These are phyloP conservation scores for Polychytrium aggregatum DNA, from an alignment of 192 early-diverging fungal species.

Conservation along the genomic window DNA sequence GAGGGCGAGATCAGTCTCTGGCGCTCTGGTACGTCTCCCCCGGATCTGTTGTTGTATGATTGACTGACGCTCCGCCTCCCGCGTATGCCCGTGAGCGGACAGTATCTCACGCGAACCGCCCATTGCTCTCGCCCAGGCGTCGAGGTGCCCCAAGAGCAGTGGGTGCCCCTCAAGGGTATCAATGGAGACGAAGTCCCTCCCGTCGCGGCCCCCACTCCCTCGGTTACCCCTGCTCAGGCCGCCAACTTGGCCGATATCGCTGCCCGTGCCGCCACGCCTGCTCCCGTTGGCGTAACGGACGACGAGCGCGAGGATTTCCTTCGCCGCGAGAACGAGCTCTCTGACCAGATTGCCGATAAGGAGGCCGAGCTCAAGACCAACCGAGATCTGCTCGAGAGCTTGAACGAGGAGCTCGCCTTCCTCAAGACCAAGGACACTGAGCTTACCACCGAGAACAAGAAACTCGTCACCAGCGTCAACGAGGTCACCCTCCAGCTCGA, in stretches of 20 bases:
- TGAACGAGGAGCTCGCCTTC: conserved; percentile 65
- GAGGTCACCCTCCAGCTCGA: conserved; percentile 78
- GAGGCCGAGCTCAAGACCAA: conserved; percentile 65
- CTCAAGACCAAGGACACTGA: conserved; percentile 47
- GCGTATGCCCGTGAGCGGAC: neutral
- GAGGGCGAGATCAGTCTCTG: conserved; percentile 85
- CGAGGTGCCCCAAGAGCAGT: conserved; percentile 22
- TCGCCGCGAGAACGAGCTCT: conserved; percentile 89
- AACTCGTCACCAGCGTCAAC: conserved; percentile 53
- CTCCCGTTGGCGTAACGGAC: conserved; percentile 41
- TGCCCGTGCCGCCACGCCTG: neutral
- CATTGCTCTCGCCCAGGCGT: too few species aligned
- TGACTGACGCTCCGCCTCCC: neutral
- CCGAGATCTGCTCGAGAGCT: conserved; percentile 39
- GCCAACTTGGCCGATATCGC: conserved; percentile 2
- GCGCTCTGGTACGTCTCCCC: conserved; percentile 59
- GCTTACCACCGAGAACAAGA: conserved; percentile 55
- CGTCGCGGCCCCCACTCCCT: conserved; percentile 1
- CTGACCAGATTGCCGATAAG: conserved; percentile 85
- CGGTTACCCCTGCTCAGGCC: too few species aligned
- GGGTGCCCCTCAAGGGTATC: conserved; percentile 16
- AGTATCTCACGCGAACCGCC: too few species aligned
- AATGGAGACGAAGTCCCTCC: conserved; percentile 3
- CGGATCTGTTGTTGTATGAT: neutral
- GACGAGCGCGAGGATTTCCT: conserved; percentile 95